Base-by-base conservation (phyloP, 208 protist species). In the Trypanosoma mega region DNA sequence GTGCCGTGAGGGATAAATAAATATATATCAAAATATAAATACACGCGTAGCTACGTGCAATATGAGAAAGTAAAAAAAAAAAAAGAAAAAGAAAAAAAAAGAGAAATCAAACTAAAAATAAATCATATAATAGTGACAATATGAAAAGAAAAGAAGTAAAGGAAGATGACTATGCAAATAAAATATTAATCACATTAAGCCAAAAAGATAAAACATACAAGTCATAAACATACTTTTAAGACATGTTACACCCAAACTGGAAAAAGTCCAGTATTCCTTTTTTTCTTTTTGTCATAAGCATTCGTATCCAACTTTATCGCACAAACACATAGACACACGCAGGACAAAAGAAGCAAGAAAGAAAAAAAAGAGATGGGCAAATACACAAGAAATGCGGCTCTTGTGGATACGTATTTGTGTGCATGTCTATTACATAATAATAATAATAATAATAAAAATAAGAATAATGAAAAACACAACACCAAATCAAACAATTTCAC, bases 71-170 rank as follows among this genome's bases (percentile, higher is more conserved):
- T 48, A 11, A 56, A 44, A 58, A 26, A 66, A 47, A 50, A 44
- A 60, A 65, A 72, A 3, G 59, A 49, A 36, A 14, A 41, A 63
- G 54, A 53, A 18, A 16, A 16, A 30, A 63, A 51, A 63, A 46
- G 24, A 20, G 30, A 18, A 14, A 11, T 23, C 27, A 48, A 31
- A 21, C 16, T 27, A 66, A 49, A 66, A 27, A 63, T 9, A 16
- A n/a, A 34, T 24, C 24, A 33, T 9, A 51, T 21, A 20, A 59
- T 21, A 59, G 34, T 29, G 20, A 59, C 6, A 23, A 59, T 48
- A 59, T 29, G 8, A 51, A 50, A 59, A n/a, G n/a, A n/a, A n/a
- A n/a, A n/a, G n/a, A n/a, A n/a, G n/a, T n/a, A n/a, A n/a, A n/a
- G n/a, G n/a, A n/a, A n/a, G n/a, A n/a, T n/a, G n/a, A n/a, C n/a